Evolutionary conservation across 208 protist genomes (phyloP), one percentile per base, ranked within the genome.

Genomic region (Eutreptiella sp.): DNA sequence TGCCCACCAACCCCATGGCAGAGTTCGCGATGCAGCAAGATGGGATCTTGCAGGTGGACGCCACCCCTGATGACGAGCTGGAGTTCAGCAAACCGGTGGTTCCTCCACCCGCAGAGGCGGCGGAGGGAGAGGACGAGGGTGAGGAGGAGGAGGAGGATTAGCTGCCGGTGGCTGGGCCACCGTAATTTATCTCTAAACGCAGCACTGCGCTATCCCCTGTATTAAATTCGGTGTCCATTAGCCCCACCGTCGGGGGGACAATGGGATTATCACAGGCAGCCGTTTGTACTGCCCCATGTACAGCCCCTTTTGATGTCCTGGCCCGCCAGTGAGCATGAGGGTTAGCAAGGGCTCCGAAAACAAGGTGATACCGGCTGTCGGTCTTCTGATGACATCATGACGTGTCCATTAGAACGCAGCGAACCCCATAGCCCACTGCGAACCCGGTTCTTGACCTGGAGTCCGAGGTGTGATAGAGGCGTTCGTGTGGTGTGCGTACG

Each of bases 61-160:
- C 73, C 63, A 92, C 84, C 35, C 52, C 74, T 21, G 84, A 90
- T 48, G 87, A 92, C 47, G 84, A 92, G 70, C 70, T 85, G 19
- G 75, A 79, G 48, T 92, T 89, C 75, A 78, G 77, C 0, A 84
- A 84, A 0, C 68, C 70, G 41, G n/a, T n/a, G n/a, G n/a, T n/a
- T n/a, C n/a, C n/a, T n/a, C 87, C 87, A 24, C 69, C 81, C 33
- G 68, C 71, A 1, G 73, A 77, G 11, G 5, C 14, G 32, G 48
- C 28, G 9, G 60, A 57, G 26, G 60, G 33, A 5, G 53, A 60
- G 39, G 76, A 66, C 0, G 79, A 85, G 0, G 84, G 83, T 35
- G 84, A 88, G 43, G 79, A 84, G 4, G 81, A 85, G 14, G 79
- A 81, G 45, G 78, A 80, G 35, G 53, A 61, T n/a, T 16, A 9